Evolutionary conservation across 352 stramenopile genomes (phyloP).

Genomic region (Plasmopara halstedii): DNA sequence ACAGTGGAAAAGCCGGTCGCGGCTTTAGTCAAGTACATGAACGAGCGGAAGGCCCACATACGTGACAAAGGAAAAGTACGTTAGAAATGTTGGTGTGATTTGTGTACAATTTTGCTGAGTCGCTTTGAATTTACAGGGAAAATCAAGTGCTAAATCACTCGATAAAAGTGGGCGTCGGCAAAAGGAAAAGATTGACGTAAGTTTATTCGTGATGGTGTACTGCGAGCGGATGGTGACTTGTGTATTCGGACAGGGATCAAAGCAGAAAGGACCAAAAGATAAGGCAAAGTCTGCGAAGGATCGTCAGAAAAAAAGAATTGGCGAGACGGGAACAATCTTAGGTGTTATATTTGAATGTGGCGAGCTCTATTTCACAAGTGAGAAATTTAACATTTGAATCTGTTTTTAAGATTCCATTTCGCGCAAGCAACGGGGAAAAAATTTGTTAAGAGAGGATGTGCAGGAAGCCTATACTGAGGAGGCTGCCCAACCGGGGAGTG

Average conservation of each 20-base stretch:
- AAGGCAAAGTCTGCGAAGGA: conserved; percentile 31
- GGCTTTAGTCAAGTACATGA: conserved; percentile 76
- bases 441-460: conserved; percentile 27
- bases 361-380: not conserved
- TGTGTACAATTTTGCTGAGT: not conserved
- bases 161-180: conserved; percentile 37
- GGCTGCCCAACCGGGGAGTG: conserved; percentile 29
- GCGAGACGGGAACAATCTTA: conserved; percentile 12
- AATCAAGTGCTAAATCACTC: conserved; percentile 21
- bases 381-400: not conserved
- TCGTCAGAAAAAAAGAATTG: conserved; percentile 22
- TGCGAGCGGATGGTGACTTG: conserved; percentile 1
- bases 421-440: conserved; percentile 33
- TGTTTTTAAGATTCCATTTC: conserved; percentile 21
- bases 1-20: conserved; percentile 58
- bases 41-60: conserved; percentile 54
- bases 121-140: conserved; percentile 18
- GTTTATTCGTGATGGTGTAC: not conserved
- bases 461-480: conserved; percentile 23
- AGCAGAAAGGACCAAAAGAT: conserved; percentile 31
- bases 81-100: not conserved
- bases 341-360: conserved; percentile 3
- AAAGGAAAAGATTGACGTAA: conserved; percentile 44
- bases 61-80: conserved; percentile 64
- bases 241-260: conserved; percentile 10